Base-by-base conservation (phyloP, 1,284 basidiomycete species). In the Cryptococcus maquisensis region DNA sequence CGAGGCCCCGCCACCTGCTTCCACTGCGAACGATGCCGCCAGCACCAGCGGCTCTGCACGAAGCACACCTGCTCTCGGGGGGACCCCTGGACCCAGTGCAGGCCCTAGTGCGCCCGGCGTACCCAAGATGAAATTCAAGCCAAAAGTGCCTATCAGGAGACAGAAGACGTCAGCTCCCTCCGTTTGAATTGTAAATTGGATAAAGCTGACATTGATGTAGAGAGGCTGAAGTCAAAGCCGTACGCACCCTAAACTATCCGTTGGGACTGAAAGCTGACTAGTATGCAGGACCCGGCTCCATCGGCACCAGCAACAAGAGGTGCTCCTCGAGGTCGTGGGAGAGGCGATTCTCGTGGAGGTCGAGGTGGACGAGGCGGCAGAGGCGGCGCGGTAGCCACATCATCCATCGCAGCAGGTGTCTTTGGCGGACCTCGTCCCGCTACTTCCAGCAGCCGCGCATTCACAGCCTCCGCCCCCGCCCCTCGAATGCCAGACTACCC, bases 331-430 rank as follows among this genome's bases (percentile, higher is more conserved):
- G 65, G 60, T 23, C 26, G 63, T 49, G 65, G 63, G 36, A 37
- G 62, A 54, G 52, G 63, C 36, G 54, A 54, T 21, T 38, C 54
- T 4, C 28, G 28, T 32, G 28, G 28, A 32, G 28, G 28, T 8
- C 28, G 28, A 2, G 28, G 28, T 32, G 28, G 28, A 42, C 37
- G 18, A 36, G 63, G 37, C 3, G 62, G 64, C 9, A 38, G 61
- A 52, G 60, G 60, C 80, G 81, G 47, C 80, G 83, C 40, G 81
- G 82, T 51, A 15, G 51, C 16, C 68, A 77, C 35, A 74, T 79
- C 5, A 56, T n/a, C n/a, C n/a, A 76, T 41, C 64, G 73, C 35
- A 65, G 68, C 47, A 43, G 72, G 51, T 63, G 80, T 21, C 68
- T 79, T 43, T 68, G 81, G 43, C 81, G 84, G 42, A 76, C 79